These are phyloP conservation scores for Tricharina praecox DNA, from an alignment of 495 filamentous ascomycete species.

Conservation along the genomic window DNA sequence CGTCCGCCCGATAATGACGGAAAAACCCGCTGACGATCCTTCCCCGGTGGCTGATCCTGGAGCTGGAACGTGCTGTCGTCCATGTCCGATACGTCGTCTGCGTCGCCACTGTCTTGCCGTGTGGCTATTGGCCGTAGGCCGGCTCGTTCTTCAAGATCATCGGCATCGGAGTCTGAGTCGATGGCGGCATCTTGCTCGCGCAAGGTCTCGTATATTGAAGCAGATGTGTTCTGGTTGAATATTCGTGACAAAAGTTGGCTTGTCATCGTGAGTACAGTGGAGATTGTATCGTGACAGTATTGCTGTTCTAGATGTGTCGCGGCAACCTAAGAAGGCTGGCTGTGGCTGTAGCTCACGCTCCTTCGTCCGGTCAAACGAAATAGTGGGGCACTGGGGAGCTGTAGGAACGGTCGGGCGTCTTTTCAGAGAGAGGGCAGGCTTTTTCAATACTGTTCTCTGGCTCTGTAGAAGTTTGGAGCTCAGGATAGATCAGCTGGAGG, in stretches of 20 bases:
- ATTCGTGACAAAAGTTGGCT: constrained; percentile 24
- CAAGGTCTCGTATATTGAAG: constrained; percentile 25
- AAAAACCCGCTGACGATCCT: constrained; percentile 17
- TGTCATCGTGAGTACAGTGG: constrained; percentile 12
- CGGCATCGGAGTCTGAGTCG: constrained; percentile 18
- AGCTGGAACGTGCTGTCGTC: constrained; percentile 18
- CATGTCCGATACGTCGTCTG: constrained; percentile 40
- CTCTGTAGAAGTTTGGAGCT: too few relatives aligned
- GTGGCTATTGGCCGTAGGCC: constrained; percentile 37
- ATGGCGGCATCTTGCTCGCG: constrained; percentile 21
- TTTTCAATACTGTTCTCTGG: too few relatives aligned
- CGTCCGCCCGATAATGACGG: constrained; percentile 18
- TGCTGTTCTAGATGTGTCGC: neutral
- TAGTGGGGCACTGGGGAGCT: too few relatives aligned
- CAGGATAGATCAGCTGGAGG: too few relatives aligned
- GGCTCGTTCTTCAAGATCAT: constrained; percentile 48
- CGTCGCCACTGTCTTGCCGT: constrained; percentile 32
- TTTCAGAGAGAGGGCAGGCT: too few relatives aligned
- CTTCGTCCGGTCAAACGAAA: too few relatives aligned
- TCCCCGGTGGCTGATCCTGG: constrained; percentile 14
- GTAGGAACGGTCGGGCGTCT: too few relatives aligned
- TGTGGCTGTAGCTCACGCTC: neutral
- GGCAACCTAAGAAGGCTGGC: neutral
- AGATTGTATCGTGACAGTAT: neutral
- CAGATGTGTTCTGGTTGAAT: constrained; percentile 23